Conservation (phyloP, 441 rosid species). For the Manihot esculenta region DNA sequence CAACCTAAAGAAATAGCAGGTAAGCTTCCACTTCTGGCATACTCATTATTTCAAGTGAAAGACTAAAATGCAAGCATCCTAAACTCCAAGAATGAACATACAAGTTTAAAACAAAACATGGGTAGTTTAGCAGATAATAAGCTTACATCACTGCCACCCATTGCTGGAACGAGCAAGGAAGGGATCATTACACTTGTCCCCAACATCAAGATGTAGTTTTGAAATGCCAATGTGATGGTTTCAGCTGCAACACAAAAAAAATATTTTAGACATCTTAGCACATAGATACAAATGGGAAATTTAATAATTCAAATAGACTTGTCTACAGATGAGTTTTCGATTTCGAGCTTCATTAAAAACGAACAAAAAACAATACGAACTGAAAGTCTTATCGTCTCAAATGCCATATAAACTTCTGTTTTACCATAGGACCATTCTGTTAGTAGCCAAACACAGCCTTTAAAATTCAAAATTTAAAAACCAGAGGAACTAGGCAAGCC, state of each 20-base stretch:
- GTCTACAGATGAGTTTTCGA: no score
- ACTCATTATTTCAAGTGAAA: neutral
- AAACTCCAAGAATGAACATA: slow-evolving; percentile 1
- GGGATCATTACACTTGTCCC: slow-evolving; percentile 99
- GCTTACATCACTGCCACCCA: slow-evolving; percentile 96
- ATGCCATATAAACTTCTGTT: neutral
- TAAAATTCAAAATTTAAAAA: neutral
- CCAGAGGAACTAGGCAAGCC: no score
- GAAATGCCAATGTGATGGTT: slow-evolving; percentile 83
- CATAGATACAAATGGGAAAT: no score
- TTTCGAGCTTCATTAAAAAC: no score
- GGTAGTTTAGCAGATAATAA: neutral
- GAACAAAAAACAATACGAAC: no score
- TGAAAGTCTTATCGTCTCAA: neutral
- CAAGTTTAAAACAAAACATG: no score
- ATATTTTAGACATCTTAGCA: neutral
- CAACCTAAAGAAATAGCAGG: neutral
- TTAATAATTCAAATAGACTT: no score
- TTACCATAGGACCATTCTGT: neutral
- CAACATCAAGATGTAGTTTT: slow-evolving; percentile 83
- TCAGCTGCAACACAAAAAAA: slow-evolving; percentile 56
- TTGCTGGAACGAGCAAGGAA: slow-evolving; percentile 85
- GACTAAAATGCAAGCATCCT: neutral
- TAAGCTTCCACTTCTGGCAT: neutral
- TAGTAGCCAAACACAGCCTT: slow-evolving; percentile 3